A percentile compares a stretch with the other conserved stretches of the same genome.
Conservation (phyloP, 371 early-diverging fungal genomes). For the Mortierella sp. region DNA sequence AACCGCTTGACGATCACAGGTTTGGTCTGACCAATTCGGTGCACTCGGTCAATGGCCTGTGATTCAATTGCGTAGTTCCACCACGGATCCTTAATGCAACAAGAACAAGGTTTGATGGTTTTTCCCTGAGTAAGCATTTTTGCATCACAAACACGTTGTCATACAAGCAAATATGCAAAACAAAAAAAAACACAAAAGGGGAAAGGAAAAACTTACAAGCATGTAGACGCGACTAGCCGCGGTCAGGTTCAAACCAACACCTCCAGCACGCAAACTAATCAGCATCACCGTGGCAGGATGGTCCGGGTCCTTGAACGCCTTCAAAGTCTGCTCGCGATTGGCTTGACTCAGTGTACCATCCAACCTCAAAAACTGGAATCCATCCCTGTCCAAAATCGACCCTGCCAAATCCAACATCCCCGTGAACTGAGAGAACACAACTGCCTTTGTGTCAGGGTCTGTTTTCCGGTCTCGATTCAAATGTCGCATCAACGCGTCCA, state of each 20-base stretch:
- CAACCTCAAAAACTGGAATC: conserved; percentile 68
- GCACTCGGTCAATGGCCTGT: conserved; percentile 91
- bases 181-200: background rate
- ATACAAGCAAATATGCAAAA: background rate
- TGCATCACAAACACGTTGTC: background rate
- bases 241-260: conserved; percentile 92
- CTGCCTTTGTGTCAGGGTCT: conserved; percentile 60
- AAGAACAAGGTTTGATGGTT: background rate
- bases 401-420: conserved; percentile 76
- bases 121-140: background rate
- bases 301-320: conserved; percentile 64
- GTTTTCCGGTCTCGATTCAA: conserved; percentile 46
- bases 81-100: conserved; percentile 79
- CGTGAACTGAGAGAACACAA: conserved; percentile 92
- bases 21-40: conserved; percentile 84
- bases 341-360: conserved; percentile 79
- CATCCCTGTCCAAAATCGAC: conserved; percentile 64
- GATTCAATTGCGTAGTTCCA: conserved; percentile 86
- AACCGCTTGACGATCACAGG: conserved; percentile 73
- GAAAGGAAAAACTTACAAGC: conserved; percentile 59
- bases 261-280: conserved; percentile 77
- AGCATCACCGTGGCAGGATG: conserved; percentile 73
- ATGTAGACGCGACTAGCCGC: conserved; percentile 81
- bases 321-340: conserved; percentile 70
- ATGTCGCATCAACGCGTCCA: conserved; percentile 69